Percentiles rank a stretch among this genome's conserved stretches.
phyloP scores from a whole-genome alignment of 805 yeast species.

The Citeromyces matritensis region DNA sequence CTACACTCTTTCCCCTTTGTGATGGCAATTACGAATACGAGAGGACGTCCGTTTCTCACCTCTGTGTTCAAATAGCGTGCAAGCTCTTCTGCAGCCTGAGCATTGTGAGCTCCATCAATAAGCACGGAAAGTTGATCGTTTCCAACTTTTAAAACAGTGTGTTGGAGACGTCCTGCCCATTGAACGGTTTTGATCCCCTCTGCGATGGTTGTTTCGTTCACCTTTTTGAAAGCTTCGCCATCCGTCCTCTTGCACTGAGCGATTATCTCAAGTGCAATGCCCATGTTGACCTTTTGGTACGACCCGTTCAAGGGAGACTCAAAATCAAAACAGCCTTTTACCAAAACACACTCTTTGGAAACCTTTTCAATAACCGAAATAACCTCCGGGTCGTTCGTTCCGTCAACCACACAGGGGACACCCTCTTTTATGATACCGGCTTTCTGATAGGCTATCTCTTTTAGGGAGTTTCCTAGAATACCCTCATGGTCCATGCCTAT shows the following conservation, averaged over 20 bases:
- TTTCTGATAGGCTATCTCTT: constrained; percentile 60
- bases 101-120: constrained; percentile 91
- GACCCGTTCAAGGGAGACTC: constrained; percentile 50
- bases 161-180: constrained; percentile 89
- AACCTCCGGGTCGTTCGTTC: constrained; percentile 39
- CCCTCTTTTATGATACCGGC: constrained; percentile 68
- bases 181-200: constrained; percentile 36
- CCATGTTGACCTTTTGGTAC: constrained; percentile 58
- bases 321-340: constrained; percentile 1
- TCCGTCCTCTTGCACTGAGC: no score
- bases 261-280: constrained; percentile 48
- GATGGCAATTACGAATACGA: constrained; percentile 56
- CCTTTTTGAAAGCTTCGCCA: constrained; percentile 15
- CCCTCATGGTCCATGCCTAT: constrained; percentile 78
- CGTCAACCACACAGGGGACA: constrained; percentile 60
- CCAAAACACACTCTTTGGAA: constrained; percentile 13
- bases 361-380: constrained; percentile 24
- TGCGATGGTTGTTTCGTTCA: constrained; percentile 20
- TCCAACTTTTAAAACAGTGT: constrained; percentile 14
- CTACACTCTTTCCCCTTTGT: constrained; percentile 56
- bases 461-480: constrained; percentile 52
- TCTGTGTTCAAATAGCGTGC: constrained; percentile 28
- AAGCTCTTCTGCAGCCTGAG: constrained; percentile 67
- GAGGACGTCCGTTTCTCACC: constrained; percentile 4
- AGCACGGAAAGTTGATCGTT: constrained; percentile 20